Percentiles rank a stretch among this genome's conserved stretches.
phyloP scores from a whole-genome alignment of 371 early-diverging fungal genomes.

The Vairimorpha ceranae region DNA sequence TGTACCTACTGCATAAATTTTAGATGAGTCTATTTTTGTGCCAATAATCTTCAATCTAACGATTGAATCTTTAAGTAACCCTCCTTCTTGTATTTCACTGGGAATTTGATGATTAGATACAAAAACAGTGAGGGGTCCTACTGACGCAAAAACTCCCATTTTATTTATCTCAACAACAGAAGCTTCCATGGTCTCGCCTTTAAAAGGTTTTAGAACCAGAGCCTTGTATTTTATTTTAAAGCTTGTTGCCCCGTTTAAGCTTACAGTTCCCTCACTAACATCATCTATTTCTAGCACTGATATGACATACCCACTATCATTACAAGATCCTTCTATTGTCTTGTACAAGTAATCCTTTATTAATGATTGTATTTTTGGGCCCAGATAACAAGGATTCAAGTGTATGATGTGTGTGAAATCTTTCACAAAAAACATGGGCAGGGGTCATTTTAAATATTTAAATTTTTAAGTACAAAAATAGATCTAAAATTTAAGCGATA shows the following conservation, averaged over 20 bases:
- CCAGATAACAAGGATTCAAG: slow-evolving; percentile 57
- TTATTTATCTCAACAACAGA: slow-evolving; percentile 83
- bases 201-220: slow-evolving; percentile 88
- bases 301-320: slow-evolving; percentile 58
- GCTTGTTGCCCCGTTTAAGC: slow-evolving; percentile 72
- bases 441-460: neutral
- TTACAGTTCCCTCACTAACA: slow-evolving; percentile 53
- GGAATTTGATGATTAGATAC: slow-evolving; percentile 75
- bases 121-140: slow-evolving; percentile 89
- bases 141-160: slow-evolving; percentile 90
- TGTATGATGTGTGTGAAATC: slow-evolving; percentile 54
- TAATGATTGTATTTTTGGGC: slow-evolving; percentile 54
- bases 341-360: slow-evolving; percentile 47
- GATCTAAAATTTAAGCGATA: no score
- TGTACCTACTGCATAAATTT: slow-evolving; percentile 67
- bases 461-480: no score
- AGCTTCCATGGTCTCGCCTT: slow-evolving; percentile 88
- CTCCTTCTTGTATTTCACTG: slow-evolving; percentile 56
- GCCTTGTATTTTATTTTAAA: slow-evolving; percentile 86
- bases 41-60: slow-evolving; percentile 85
- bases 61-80: slow-evolving; percentile 74
- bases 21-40: slow-evolving; percentile 78
- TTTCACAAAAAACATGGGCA: slow-evolving; percentile 59
- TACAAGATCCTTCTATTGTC: slow-evolving; percentile 62
- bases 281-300: slow-evolving; percentile 55